Evolutionary conservation across 495 filamentous ascomycete genomes (phyloP).

Genomic region (Penicillium argentinense): DNA sequence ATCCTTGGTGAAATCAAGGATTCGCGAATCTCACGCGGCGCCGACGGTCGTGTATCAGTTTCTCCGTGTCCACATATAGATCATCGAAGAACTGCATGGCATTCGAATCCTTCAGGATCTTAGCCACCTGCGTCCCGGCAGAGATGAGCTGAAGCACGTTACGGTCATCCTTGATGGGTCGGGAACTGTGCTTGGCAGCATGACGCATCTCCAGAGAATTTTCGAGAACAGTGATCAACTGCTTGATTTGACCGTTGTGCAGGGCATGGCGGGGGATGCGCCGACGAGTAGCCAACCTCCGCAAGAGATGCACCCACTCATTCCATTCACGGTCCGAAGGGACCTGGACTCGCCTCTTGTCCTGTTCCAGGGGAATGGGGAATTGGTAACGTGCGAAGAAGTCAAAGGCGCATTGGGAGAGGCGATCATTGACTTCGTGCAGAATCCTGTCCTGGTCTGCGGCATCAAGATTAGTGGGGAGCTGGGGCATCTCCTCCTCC

Average conservation of each 20-base stretch:
- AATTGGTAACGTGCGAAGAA: slow-evolving; percentile 90
- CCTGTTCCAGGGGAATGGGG: slow-evolving; percentile 75
- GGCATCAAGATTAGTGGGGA: slow-evolving; percentile 78
- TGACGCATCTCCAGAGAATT: slow-evolving; percentile 86
- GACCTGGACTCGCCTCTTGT: slow-evolving; percentile 76
- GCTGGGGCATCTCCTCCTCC: slow-evolving; percentile 75
- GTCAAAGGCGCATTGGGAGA: slow-evolving; percentile 83
- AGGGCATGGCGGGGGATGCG: slow-evolving; percentile 79
- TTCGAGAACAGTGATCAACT: slow-evolving; percentile 78
- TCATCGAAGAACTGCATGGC: slow-evolving; percentile 79
- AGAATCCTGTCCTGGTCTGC: slow-evolving; percentile 83
- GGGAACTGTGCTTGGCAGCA: slow-evolving; percentile 76
- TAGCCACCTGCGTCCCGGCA: slow-evolving; percentile 82
- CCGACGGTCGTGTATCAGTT: slow-evolving; percentile 65
- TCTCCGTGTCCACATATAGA: slow-evolving; percentile 70
- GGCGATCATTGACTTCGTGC: slow-evolving; percentile 74
- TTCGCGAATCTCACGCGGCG: slow-evolving; percentile 47
- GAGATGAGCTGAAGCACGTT: slow-evolving; percentile 86
- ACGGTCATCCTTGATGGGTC: slow-evolving; percentile 84
- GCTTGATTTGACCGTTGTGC: slow-evolving; percentile 88
- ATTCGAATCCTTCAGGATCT: slow-evolving; percentile 76
- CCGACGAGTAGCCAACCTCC: slow-evolving; percentile 80
- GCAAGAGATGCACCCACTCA: slow-evolving; percentile 87
- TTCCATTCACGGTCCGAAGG: slow-evolving; percentile 87
- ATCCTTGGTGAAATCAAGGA: slow-evolving; percentile 34